Conservation (phyloP, 1,284 basidiomycete species). For the Malassezia equina region DNA sequence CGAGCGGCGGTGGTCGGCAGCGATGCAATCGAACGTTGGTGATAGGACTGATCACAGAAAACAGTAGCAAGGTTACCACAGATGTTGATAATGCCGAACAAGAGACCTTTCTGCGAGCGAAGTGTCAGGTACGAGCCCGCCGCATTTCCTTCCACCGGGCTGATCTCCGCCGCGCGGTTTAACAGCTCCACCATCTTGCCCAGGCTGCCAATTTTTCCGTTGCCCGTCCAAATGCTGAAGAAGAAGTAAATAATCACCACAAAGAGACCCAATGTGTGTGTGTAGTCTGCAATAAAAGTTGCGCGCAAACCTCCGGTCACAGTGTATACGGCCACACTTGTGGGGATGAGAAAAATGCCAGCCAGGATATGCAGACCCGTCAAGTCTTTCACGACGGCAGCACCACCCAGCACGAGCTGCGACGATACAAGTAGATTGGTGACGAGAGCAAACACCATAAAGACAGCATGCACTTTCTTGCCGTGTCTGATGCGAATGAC, state of each 20-base stretch:
- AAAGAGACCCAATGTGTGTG: constrained; percentile 40
- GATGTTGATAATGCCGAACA: constrained; percentile 80
- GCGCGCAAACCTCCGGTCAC: constrained; percentile 43
- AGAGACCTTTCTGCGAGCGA: constrained; percentile 66
- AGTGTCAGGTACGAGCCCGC: constrained; percentile 58
- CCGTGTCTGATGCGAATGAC: constrained; percentile 66
- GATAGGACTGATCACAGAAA: constrained; percentile 58
- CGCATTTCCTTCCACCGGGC: constrained; percentile 7
- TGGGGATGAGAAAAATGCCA: constrained; percentile 37
- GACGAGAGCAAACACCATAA: constrained; percentile 66
- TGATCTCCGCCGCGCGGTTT: constrained; percentile 47
- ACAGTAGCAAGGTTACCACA: constrained; percentile 50
- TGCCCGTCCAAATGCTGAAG: constrained; percentile 63
- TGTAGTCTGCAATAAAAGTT: constrained; percentile 42
- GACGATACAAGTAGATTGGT: constrained; percentile 54
- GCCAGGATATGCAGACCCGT: constrained; percentile 51
- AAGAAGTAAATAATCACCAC: constrained; percentile 52
- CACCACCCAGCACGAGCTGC: constrained; percentile 42
- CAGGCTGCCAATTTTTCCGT: constrained; percentile 31
- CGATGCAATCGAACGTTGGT: constrained; percentile 76
- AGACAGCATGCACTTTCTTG: constrained; percentile 60
- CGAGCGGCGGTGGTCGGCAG: constrained; percentile 71
- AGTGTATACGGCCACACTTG: constrained; percentile 36
- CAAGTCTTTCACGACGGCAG: constrained; percentile 49
- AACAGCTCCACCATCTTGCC: constrained; percentile 51